Conservation (phyloP, 2,329 filamentous ascomycete genomes). For the Coleophoma cylindrospora region DNA sequence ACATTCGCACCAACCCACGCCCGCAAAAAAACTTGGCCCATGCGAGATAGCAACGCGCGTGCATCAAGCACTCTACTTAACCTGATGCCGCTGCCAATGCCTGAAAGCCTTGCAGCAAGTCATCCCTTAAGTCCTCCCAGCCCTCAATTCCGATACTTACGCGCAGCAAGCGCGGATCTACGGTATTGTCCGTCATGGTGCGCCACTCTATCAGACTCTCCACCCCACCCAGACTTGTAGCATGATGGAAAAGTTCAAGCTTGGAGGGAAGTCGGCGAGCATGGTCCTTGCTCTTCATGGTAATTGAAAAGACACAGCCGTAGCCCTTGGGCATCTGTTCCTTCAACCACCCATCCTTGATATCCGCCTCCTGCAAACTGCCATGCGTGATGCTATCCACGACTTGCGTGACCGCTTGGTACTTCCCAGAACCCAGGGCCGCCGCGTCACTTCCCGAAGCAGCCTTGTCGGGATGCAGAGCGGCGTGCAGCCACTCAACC, state of each 20-base stretch:
- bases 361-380: slow-evolving; percentile 64
- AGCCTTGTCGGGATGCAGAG: slow-evolving; percentile 13
- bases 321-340: slow-evolving; percentile 90
- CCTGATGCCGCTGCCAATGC: slow-evolving; percentile 6
- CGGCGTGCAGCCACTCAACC: slow-evolving; percentile 62
- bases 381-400: slow-evolving; percentile 69
- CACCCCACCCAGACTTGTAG: slow-evolving; percentile 88
- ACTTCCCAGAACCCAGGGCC: slow-evolving; percentile 26
- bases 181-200: slow-evolving; percentile 72
- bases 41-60: too few species aligned
- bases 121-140: slow-evolving; percentile 76
- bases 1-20: too few species aligned
- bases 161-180: slow-evolving; percentile 69
- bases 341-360: slow-evolving; percentile 63
- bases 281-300: slow-evolving; percentile 51
- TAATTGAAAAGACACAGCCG: slow-evolving; percentile 81
- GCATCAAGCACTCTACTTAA: too few species aligned
- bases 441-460: slow-evolving; percentile 2
- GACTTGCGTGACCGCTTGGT: slow-evolving; percentile 41
- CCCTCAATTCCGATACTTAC: slow-evolving; percentile 85
- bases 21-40: too few species aligned
- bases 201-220: slow-evolving; percentile 98
- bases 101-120: slow-evolving; percentile 65
- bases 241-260: slow-evolving; percentile 83
- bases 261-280: slow-evolving; percentile 73